These are phyloP conservation scores for Backusella circina DNA, from an alignment of 192 early-diverging fungal species.

Conservation along the genomic window DNA sequence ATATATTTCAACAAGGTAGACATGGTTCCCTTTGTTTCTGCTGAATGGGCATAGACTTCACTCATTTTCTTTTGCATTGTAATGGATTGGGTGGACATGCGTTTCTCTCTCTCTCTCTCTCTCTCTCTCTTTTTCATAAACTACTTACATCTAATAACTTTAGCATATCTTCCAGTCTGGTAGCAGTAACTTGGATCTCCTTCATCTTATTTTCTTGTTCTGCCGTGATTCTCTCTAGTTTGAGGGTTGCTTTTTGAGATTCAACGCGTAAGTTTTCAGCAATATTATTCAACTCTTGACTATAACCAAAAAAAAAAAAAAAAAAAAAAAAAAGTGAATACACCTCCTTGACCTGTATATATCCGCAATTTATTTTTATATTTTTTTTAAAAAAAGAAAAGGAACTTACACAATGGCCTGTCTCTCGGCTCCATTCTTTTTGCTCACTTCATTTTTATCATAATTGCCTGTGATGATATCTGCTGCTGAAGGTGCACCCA, in stretches of 20 bases:
- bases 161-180: constrained; percentile 10
- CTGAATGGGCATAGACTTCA: constrained; percentile 11
- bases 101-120: not conserved
- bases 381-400: too few relatives aligned
- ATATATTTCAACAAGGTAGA: constrained; percentile 18
- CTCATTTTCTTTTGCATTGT: constrained; percentile 14
- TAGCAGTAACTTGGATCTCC: not conserved
- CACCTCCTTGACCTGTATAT: not conserved
- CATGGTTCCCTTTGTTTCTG: constrained; percentile 23
- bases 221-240: not conserved
- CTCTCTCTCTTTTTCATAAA: not conserved
- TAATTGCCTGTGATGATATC: constrained; percentile 5
- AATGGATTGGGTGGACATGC: constrained; percentile 7
- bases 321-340: not conserved
- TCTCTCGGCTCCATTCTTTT: constrained; percentile 5
- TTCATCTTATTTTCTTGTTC: constrained; percentile 19
- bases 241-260: not conserved
- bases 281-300: not conserved
- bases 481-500: constrained; percentile 30
- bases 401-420: not conserved
- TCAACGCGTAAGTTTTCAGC: not conserved
- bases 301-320: not conserved
- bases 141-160: constrained; percentile 15
- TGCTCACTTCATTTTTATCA: not conserved
- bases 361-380: too few relatives aligned